Conservation (phyloP, 805 yeast genomes). For the Scheffersomyces coipomensis region DNA sequence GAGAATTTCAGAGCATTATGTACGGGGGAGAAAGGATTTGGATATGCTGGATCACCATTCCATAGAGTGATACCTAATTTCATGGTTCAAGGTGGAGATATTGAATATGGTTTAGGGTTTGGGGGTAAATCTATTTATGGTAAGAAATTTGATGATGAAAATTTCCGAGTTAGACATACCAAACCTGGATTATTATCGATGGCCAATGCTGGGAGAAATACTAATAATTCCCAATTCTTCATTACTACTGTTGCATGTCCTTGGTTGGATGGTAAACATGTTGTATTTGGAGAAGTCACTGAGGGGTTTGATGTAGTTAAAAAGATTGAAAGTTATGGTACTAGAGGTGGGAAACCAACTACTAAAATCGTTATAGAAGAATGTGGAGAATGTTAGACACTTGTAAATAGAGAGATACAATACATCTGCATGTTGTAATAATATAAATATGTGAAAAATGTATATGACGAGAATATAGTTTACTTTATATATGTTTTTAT, state of each 20-base stretch:
- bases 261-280: conserved; percentile 79
- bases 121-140: conserved; percentile 59
- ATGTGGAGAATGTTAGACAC: conserved; percentile 45
- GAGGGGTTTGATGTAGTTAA: conserved; percentile 88
- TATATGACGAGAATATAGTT: not conserved
- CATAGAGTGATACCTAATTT: conserved; percentile 48
- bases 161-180: conserved; percentile 70
- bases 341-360: conserved; percentile 46
- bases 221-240: conserved; percentile 97
- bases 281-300: conserved; percentile 76
- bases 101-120: conserved; percentile 44
- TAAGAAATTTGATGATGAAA: conserved; percentile 74
- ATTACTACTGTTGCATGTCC: conserved; percentile 78
- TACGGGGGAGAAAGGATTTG: conserved; percentile 53
- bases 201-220: conserved; percentile 99
- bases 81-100: conserved; percentile 52
- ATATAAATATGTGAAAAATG: not conserved
- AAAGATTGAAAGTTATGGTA: conserved; percentile 67
- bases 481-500: no score
- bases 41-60: conserved; percentile 44
- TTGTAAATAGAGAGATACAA: not conserved
- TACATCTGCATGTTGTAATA: not conserved
- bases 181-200: conserved; percentile 82
- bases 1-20: conserved; percentile 93
- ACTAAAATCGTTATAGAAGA: conserved; percentile 52